These are phyloP conservation scores for Coprinopsis sp. DNA, from an alignment of 768 basidiomycete species.

Conservation along the genomic window DNA sequence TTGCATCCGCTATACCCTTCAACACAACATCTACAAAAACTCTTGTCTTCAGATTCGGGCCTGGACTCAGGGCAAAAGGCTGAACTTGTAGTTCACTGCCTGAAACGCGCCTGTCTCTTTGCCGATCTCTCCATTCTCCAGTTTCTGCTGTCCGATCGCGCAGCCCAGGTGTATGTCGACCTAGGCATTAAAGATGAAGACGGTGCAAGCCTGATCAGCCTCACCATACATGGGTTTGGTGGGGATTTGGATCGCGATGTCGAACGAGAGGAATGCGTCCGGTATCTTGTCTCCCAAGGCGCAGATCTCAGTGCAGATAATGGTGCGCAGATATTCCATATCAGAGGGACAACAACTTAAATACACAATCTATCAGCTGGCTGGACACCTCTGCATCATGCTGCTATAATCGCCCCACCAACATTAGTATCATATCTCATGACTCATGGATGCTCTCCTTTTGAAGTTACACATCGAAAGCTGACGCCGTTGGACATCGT, in stretches of 20 bases:
- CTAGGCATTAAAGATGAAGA: constrained; percentile 77
- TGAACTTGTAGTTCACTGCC: constrained; percentile 67
- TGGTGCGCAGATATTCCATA: constrained; percentile 36
- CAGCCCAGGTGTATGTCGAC: constrained; percentile 64
- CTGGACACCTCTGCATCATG: constrained; percentile 94
- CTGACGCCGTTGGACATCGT: constrained; percentile 88
- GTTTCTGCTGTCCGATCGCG: constrained; percentile 64
- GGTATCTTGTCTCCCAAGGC: constrained; percentile 74
- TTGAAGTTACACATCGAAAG: constrained; percentile 69
- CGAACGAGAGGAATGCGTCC: constrained; percentile 87
- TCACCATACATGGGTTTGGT: constrained; percentile 77
- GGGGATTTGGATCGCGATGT: constrained; percentile 78
- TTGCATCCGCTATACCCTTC: constrained; percentile 76
- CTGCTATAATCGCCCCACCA: constrained; percentile 82
- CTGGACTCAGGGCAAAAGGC: constrained; percentile 63
- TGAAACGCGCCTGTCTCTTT: constrained; percentile 73
- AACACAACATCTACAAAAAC: constrained; percentile 51
- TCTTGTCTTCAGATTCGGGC: constrained; percentile 64
- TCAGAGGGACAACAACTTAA: constrained; percentile 1
- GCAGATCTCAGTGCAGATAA: constrained; percentile 65
- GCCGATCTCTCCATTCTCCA: constrained; percentile 70
- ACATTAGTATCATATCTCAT: constrained; percentile 89
- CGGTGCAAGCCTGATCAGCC: constrained; percentile 74
- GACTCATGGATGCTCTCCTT: constrained; percentile 86
- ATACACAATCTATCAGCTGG: constrained; percentile 53